These are phyloP conservation scores for Fragaria iinumae DNA, from an alignment of 306 rosid species.

Conservation along the genomic window DNA sequence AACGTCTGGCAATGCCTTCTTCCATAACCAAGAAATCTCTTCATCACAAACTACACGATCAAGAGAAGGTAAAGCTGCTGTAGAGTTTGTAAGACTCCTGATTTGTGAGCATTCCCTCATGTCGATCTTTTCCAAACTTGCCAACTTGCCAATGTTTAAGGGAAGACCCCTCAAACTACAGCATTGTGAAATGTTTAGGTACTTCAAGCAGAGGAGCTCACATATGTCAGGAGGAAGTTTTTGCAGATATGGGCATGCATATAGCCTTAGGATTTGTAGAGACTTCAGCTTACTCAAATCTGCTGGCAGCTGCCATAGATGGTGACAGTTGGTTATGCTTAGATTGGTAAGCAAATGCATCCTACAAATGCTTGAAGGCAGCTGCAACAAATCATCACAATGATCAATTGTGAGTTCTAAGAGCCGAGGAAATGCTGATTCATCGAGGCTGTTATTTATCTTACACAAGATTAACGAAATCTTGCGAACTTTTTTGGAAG, in stretches of 20 bases:
- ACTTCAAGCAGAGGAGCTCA: conserved; percentile 49
- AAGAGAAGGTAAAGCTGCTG: conserved; percentile 43
- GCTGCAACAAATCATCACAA: conserved; percentile 58
- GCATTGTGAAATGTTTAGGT: conserved; percentile 78
- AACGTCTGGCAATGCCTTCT: conserved; percentile 47
- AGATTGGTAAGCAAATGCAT: conserved; percentile 49
- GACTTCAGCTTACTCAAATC: conserved; percentile 49
- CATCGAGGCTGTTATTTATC: conserved; percentile 45
- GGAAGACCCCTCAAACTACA: conserved; percentile 58
- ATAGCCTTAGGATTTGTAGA: conserved; percentile 60
- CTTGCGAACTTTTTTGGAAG: conserved; percentile 46
- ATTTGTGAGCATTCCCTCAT: conserved; percentile 82
- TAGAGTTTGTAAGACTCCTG: conserved; percentile 50
- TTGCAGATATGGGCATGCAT: conserved; percentile 64
- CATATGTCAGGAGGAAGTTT: conserved; percentile 55
- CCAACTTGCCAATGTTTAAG: conserved; percentile 43
- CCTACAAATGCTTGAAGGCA: conserved; percentile 65
- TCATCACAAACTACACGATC: conserved; percentile 74
- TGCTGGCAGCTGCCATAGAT: conserved; percentile 47
- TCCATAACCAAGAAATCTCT: conserved; percentile 70
- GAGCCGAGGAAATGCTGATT: conserved; percentile 54
- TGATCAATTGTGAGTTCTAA: conserved; percentile 72
- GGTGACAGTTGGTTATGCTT: conserved; percentile 81
- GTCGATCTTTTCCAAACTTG: conserved; percentile 75
- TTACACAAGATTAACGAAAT: conserved; percentile 66